phyloP scores from a whole-genome alignment of 1,139 yeast genomes.

The Debaryomycetaceae sp. region DNA sequence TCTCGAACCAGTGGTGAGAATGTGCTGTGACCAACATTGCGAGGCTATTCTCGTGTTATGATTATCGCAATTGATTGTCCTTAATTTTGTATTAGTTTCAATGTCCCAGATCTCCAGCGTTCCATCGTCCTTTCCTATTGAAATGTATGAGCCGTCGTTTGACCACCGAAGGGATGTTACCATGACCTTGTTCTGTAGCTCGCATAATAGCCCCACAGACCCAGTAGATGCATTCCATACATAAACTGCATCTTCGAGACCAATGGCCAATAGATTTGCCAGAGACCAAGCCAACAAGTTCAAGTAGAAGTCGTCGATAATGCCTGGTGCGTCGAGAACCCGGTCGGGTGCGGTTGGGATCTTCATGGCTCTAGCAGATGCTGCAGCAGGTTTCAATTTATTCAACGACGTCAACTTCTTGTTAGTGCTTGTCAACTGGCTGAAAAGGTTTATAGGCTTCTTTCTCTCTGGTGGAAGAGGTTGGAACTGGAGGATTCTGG shows the following conservation, averaged over 20 bases:
- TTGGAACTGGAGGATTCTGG: conserved; percentile 81
- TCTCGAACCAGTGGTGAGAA: conserved; percentile 79
- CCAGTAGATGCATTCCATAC: conserved; percentile 93
- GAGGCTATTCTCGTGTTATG: conserved; percentile 69
- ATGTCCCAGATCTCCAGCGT: conserved; percentile 92
- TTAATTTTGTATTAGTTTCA: conserved; percentile 65
- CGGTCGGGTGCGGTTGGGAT: conserved; percentile 89
- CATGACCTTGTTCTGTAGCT: conserved; percentile 46
- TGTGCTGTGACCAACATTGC: conserved; percentile 81
- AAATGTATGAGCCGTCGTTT: conserved; percentile 81
- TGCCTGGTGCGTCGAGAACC: conserved; percentile 94
- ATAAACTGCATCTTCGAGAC: conserved; percentile 78
- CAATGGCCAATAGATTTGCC: conserved; percentile 82
- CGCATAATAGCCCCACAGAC: conserved; percentile 67
- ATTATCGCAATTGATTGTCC: conserved; percentile 74
- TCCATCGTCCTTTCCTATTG: conserved; percentile 85
- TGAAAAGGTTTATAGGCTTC: conserved; percentile 50
- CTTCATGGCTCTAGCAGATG: conserved; percentile 59
- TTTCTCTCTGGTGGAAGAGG: conserved; percentile 80
- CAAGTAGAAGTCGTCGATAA: conserved; percentile 87
- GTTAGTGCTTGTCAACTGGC: conserved; percentile 13
- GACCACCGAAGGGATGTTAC: conserved; percentile 89
- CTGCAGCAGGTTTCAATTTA: conserved; percentile 42
- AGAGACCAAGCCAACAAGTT: conserved; percentile 87
- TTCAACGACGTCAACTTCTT: conserved; percentile 19